These are phyloP conservation scores for Cercospora berteroae DNA, from an alignment of 2,329 filamentous ascomycete species.

Conservation along the genomic window DNA sequence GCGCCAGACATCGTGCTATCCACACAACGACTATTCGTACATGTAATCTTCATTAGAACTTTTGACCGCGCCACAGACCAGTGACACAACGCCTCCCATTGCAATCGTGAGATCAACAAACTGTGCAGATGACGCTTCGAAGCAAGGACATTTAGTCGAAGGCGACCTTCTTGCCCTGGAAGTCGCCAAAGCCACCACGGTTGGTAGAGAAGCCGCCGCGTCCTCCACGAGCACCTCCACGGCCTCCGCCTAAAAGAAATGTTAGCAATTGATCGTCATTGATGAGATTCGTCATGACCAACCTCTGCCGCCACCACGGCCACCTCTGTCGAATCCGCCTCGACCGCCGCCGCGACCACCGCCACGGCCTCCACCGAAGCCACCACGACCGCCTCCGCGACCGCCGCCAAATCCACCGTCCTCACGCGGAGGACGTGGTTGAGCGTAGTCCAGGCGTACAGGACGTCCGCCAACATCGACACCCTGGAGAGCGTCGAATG, in stretches of 20 bases:
- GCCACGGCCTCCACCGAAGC: constrained; percentile 43
- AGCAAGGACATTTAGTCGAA: constrained; percentile 44
- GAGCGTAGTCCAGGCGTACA: constrained; percentile 80
- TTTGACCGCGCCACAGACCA: neutral
- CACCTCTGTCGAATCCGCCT: constrained; percentile 50
- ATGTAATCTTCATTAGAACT: constrained; percentile 6
- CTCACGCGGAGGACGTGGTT: constrained; percentile 56
- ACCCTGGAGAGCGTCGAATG: constrained; percentile 68
- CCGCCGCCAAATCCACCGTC: constrained; percentile 43
- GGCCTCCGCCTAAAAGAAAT: constrained; percentile 40
- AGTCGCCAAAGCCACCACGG: constrained; percentile 61
- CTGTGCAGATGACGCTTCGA: neutral
- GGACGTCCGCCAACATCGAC: constrained; percentile 68
- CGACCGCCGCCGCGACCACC: constrained; percentile 54
- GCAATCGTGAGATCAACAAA: neutral
- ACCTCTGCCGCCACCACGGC: constrained; percentile 46
- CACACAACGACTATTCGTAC: constrained; percentile 3
- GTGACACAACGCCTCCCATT: neutral
- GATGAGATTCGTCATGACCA: neutral
- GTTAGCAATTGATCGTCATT: neutral
- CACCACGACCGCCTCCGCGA: constrained; percentile 39
- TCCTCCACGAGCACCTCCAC: constrained; percentile 53
- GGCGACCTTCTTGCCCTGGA: constrained; percentile 77
- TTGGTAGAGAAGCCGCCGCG: constrained; percentile 44
- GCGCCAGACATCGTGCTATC: constrained; percentile 1